Evolutionary conservation across 768 basidiomycete genomes (phyloP).

Genomic region (Lactarius psammicola): DNA sequence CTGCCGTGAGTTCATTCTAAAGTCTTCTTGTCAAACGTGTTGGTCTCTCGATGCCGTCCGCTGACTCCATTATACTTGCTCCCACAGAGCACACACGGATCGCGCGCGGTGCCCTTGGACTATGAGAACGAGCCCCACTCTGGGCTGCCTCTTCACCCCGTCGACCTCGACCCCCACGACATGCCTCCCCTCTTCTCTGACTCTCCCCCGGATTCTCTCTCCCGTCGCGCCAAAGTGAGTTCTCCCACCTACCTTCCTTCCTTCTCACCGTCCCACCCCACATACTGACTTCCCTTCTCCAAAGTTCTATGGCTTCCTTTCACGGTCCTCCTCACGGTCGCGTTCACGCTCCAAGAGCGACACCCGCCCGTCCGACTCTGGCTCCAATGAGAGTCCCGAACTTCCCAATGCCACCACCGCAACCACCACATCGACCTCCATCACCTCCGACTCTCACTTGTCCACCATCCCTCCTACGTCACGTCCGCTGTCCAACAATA

Average conservation of each 20-base stretch:
- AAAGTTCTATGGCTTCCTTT: conserved; percentile 60
- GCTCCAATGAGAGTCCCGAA: conserved; percentile 31
- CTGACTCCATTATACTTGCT: conserved; percentile 8
- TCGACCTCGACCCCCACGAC: conserved; percentile 28
- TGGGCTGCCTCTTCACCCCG: conserved; percentile 16
- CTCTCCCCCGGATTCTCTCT: conserved; percentile 6
- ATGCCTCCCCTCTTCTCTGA: conserved; percentile 25
- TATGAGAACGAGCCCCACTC: conserved; percentile 29
- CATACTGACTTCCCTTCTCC: not conserved
- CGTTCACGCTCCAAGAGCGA: conserved; percentile 47
- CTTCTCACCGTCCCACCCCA: not conserved
- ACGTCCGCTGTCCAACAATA: conserved; percentile 60
- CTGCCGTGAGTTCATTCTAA: conserved; percentile 22
- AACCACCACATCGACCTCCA: conserved; percentile 25
- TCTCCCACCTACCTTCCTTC: not conserved
- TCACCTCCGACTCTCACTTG: conserved; percentile 29
- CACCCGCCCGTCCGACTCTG: conserved; percentile 26
- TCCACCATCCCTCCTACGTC: conserved; percentile 39
- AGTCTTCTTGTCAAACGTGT: conserved; percentile 21
- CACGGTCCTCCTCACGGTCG: conserved; percentile 52
- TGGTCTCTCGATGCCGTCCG: conserved; percentile 1
- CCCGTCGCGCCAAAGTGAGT: conserved; percentile 27
- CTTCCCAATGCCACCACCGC: conserved; percentile 28
- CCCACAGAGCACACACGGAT: conserved; percentile 30
- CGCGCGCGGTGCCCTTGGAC: conserved; percentile 27